A percentile compares a stretch with the other conserved stretches of the same genome.
These are phyloP conservation scores for Lentithecium fluviatile DNA, from an alignment of 495 filamentous ascomycete genomes.

Conservation along the genomic window DNA sequence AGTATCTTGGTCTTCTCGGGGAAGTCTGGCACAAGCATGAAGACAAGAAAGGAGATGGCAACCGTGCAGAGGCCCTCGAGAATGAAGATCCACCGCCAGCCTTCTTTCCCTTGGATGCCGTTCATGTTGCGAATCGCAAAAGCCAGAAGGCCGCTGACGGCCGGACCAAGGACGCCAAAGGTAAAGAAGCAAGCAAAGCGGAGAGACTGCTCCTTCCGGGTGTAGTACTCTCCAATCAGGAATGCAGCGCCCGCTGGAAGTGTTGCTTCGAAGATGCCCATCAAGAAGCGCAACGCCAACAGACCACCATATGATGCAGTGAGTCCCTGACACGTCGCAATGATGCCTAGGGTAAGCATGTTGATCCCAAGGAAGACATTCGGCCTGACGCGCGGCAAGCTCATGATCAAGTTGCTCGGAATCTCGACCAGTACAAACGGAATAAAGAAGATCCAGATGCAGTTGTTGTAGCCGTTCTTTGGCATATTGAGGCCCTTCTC, in stretches of 20 bases:
- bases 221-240: slow-evolving; percentile 30
- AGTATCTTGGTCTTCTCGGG: slow-evolving; percentile 28
- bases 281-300: slow-evolving; percentile 28
- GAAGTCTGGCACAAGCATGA: slow-evolving; percentile 30
- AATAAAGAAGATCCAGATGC: slow-evolving; percentile 34
- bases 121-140: slow-evolving; percentile 30
- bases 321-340: slow-evolving; percentile 28
- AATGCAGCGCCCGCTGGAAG: slow-evolving; percentile 33
- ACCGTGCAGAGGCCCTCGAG: slow-evolving; percentile 33
- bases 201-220: slow-evolving; percentile 26
- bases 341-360: slow-evolving; percentile 31
- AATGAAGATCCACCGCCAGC: slow-evolving; percentile 38
- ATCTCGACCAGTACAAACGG: slow-evolving; percentile 33
- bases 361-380: slow-evolving; percentile 29
- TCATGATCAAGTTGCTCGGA: slow-evolving; percentile 33
- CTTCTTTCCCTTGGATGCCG: slow-evolving; percentile 27
- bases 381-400: slow-evolving; percentile 26
- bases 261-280: slow-evolving; percentile 35
- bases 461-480: slow-evolving; percentile 23
- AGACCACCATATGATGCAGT: slow-evolving; percentile 26
- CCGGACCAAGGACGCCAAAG: slow-evolving; percentile 29
- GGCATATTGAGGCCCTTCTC: slow-evolving; percentile 29
- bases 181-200: slow-evolving; percentile 32
- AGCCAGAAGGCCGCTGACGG: slow-evolving; percentile 30
- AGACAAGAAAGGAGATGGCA: slow-evolving; percentile 24